Percentiles rank a stretch among this genome's conserved stretches.
Conservation (phyloP, 1,139 yeast genomes). For the Geotrichum aggregatum region DNA sequence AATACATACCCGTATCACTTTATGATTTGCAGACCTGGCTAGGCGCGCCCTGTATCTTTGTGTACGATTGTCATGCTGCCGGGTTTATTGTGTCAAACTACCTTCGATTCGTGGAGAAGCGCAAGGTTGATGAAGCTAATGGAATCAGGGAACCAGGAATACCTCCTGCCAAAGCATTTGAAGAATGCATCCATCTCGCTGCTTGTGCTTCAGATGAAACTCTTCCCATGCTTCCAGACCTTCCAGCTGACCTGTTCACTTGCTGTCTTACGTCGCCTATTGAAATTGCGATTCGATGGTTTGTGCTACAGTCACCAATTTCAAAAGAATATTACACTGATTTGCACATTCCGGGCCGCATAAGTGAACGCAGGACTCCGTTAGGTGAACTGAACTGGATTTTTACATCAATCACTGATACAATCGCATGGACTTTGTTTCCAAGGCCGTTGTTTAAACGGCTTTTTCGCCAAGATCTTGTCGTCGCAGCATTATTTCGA, state of each 20-base stretch:
- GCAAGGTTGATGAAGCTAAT: constrained; percentile 75
- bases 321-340: constrained; percentile 42
- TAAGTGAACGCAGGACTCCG: constrained; percentile 91
- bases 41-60: constrained; percentile 95
- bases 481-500: constrained; percentile 93
- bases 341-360: constrained; percentile 73
- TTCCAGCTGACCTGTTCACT: constrained; percentile 94
- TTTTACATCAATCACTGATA: constrained; percentile 95
- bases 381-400: constrained; percentile 96
- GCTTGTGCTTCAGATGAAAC: constrained; percentile 86
- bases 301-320: constrained; percentile 70
- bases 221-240: constrained; percentile 86
- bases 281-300: constrained; percentile 89
- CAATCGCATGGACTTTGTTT: constrained; percentile 94
- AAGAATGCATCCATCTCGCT: constrained; percentile 88
- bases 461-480: constrained; percentile 87
- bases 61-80: constrained; percentile 91
- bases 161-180: constrained; percentile 59
- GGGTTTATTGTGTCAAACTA: constrained; percentile 90
- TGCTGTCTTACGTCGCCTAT: constrained; percentile 95
- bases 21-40: constrained; percentile 95
- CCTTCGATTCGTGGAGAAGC: constrained; percentile 82
- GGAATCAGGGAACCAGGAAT: constrained; percentile 35
- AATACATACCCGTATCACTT: constrained; percentile 89
- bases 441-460: constrained; percentile 86